Base-by-base conservation (phyloP, 306 rosid species). In the Acacia acuminata region DNA sequence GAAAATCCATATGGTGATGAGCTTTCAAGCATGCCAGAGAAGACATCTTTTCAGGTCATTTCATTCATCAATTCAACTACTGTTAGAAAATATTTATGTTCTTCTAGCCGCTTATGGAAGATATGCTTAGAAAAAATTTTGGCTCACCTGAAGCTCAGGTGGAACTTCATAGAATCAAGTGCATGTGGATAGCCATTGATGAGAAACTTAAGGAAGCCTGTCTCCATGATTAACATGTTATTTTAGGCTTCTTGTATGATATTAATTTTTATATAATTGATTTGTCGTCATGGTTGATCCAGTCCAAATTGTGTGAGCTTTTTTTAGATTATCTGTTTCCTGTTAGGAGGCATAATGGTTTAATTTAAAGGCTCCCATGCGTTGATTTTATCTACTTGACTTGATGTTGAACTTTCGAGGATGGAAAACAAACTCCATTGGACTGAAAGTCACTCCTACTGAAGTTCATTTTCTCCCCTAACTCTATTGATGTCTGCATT, bases 41-140 rank as follows among this genome's bases (percentile, higher is more conserved):
- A 91, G 85, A 90, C 94, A 80, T 91, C 85, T 61, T 90, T 93
- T 84, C 91, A 93, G 99, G 99, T 96, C 32, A 75, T 65, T 71
- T 72, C 36, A 79, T 58, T 75, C 56, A 47, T 77, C 76, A 67
- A 40, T 84, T 82, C 81, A 82, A 36, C 36, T 32, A 43, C 61
- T 68, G 24, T 71, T 48, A 36, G 77, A 50, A 72, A 34, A 36
- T 47, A 45, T 64, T 38, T 68, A 70, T 77, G 36, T 40, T 43
- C 47, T 48, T 71, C 43, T 68, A 61, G 76, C 78, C 73, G 19
- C 67, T 36, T 77, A 24, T 50, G 76, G 47, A 60, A 83, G 70
- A 80, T 45, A 20, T 77, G 83, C 27, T 6, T 42, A 34, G 67
- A 65, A 79, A 70, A 71, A 47, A 5, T 25, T 36, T 60, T 25